phyloP scores from a whole-genome alignment of 1,284 basidiomycete genomes.

The Bjerkandera adusta region DNA sequence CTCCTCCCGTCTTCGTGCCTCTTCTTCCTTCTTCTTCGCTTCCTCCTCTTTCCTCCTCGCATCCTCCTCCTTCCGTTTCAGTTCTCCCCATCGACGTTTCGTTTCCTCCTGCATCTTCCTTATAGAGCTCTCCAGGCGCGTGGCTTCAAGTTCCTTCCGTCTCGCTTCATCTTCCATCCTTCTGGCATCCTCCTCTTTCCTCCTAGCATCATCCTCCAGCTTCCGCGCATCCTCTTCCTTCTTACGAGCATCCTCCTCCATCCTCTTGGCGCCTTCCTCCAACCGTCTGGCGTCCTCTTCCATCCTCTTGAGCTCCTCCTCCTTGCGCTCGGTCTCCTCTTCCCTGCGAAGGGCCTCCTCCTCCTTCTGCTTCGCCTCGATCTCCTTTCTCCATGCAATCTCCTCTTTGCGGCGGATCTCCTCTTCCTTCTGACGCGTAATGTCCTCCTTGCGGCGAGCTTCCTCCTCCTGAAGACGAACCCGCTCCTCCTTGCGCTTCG shows the following conservation, averaged over 20 bases:
- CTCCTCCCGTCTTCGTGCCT: constrained; percentile 24
- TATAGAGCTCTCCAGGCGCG: constrained; percentile 17
- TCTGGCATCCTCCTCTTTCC: constrained; percentile 15
- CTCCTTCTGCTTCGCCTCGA: constrained; percentile 3
- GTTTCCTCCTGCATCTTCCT: constrained; percentile 18
- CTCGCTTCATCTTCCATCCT: constrained; percentile 16
- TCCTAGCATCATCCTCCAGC: constrained; percentile 28
- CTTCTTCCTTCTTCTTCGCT: constrained; percentile 13
- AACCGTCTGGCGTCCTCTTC: constrained; percentile 5
- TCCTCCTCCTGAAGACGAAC: constrained; percentile 18
- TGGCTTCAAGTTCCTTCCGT: constrained; percentile 8
- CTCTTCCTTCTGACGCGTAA: constrained; percentile 7
- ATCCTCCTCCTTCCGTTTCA: constrained; percentile 17
- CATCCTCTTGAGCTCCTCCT: constrained; percentile 18
- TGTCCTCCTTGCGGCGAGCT: constrained; percentile 10
- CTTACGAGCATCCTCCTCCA: constrained; percentile 13
- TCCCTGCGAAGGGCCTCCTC: constrained; percentile 14
- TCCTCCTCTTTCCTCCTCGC: constrained; percentile 12
- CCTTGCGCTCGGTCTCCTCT: constrained; percentile 15
- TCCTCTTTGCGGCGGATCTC: constrained; percentile 9
- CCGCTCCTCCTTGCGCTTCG: constrained; percentile 17
- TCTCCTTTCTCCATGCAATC: constrained; percentile 3
- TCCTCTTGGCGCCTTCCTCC: constrained; percentile 9
- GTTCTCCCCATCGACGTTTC: constrained; percentile 2
- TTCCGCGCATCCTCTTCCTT: constrained; percentile 20